Evolutionary conservation across 78 protist genomes (phyloP).

Genomic region (Guillardia theta): DNA sequence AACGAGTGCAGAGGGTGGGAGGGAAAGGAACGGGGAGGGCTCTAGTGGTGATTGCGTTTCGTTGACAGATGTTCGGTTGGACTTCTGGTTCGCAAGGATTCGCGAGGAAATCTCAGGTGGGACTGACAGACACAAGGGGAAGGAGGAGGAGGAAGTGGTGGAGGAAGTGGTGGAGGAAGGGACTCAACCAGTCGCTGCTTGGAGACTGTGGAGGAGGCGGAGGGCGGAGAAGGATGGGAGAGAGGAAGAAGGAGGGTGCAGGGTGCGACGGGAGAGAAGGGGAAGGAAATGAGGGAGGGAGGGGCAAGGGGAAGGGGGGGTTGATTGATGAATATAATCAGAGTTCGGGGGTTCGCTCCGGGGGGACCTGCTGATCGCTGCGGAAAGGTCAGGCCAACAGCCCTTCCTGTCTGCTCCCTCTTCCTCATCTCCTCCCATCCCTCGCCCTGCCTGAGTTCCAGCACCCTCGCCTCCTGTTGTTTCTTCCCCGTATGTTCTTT

Average conservation of each 20-base stretch:
- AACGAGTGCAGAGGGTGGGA: too few species aligned
- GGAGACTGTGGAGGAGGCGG: not conserved
- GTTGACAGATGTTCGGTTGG: not conserved
- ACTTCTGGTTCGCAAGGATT: not conserved
- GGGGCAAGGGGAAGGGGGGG: not conserved
- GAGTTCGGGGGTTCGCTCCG: not conserved
- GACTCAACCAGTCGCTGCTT: too few species aligned
- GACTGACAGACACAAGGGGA: not conserved
- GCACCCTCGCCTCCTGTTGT: too few species aligned
- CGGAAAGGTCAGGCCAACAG: not conserved
- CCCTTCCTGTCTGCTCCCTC: not conserved
- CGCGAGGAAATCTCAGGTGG: not conserved
- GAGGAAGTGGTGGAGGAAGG: too few species aligned
- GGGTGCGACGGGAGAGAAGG: not conserved
- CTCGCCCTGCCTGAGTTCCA: too few species aligned
- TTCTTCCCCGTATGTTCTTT: too few species aligned
- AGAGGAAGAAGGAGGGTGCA: not conserved
- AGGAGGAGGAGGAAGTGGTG: not conserved
- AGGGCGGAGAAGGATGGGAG: not conserved
- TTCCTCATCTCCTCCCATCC: not conserved
- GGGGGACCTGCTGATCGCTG: not conserved
- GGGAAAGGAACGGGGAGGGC: too few species aligned
- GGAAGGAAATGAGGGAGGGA: not conserved
- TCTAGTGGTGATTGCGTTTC: too few species aligned
- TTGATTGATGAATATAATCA: not conserved